phyloP scores from a whole-genome alignment of 805 yeast genomes.

The Kodamaea lidongshanica region DNA sequence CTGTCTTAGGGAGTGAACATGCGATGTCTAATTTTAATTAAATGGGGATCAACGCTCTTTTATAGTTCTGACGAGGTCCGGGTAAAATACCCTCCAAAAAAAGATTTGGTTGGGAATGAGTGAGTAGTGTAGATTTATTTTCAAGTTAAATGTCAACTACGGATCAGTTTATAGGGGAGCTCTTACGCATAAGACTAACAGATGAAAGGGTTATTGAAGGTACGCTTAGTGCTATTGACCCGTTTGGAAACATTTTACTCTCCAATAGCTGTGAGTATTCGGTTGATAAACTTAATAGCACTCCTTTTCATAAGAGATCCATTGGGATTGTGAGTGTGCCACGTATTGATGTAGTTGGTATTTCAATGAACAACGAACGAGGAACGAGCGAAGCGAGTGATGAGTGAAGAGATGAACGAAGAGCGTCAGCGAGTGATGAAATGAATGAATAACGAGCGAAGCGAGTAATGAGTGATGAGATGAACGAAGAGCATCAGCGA shows the following conservation, averaged over 20 bases:
- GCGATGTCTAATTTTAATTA: conserved; percentile 7
- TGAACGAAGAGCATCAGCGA: too few relatives aligned
- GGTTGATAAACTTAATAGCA: conserved; percentile 18
- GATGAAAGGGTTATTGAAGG: conserved; percentile 35
- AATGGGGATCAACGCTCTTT: too few relatives aligned
- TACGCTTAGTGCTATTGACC: conserved; percentile 34
- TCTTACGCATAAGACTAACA: conserved; percentile 20
- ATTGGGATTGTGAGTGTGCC: conserved; percentile 25
- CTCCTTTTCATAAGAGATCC: conserved; percentile 18
- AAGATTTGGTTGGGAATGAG: background rate
- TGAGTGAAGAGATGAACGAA: too few relatives aligned
- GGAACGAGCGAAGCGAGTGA: too few relatives aligned
- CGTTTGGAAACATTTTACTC: conserved; percentile 37
- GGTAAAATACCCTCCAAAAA: conserved; percentile 3
- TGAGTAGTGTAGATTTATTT: background rate
- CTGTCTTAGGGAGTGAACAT: conserved; percentile 20
- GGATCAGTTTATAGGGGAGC: conserved; percentile 26
- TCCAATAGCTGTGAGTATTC: conserved; percentile 31
- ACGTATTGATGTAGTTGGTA: conserved; percentile 12
- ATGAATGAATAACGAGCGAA: too few relatives aligned
- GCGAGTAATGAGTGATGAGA: too few relatives aligned
- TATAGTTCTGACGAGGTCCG: conserved; percentile 1
- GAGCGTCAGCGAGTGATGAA: too few relatives aligned
- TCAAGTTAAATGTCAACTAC: conserved; percentile 9
- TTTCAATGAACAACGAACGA: conserved; percentile 19